Evolutionary conservation across 805 yeast genomes (phyloP), one percentile per base, ranked within the genome.

Genomic region (Yarrowia keelungensis): DNA sequence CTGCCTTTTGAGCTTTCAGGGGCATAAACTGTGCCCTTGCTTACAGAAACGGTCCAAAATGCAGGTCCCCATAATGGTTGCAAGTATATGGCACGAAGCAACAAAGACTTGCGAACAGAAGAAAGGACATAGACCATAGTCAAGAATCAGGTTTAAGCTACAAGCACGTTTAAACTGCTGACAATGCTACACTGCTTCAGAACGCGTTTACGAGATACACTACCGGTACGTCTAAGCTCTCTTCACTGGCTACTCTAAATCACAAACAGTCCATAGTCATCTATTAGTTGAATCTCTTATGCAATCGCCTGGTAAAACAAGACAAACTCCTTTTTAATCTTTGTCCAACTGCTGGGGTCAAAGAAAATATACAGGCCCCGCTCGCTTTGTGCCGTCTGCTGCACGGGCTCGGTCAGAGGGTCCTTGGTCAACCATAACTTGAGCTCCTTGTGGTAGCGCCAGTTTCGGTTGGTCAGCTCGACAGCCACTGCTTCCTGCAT

Each of bases 351-450:
- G 73, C 89, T 91, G 5, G 98, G 98, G 75, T 95, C 98, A 77
- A 95, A 95, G 78, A 95, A 94, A 32, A 93, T 88, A 76, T 95
- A 95, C 10, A 92, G 87, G 0, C 99, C 98, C 71, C 94, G 85
- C 79, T 95, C 99, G 68, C 93, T 91, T 43, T 90, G 94, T 45
- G 89, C 89, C 42, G 89, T 86, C 70, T 92, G 91, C 72, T 82
- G 87, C 15, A 91, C 85, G 1, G 98, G 97, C 77, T 94, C 98
- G 71, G 88, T 87, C 74, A 87, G 86, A 38, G 97, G 90, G 75
- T 92, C 97, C 78, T 95, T 95, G 12, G 99, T 95, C 70, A 95
- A 81, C 99, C 99, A 95, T 65, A 95, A 92, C 80, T 93, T 96
- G 69, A 95, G 84, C 71, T 92, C 97, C 79, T 92, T 94, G 79